Evolutionary conservation across 1,139 yeast genomes (phyloP).

Genomic region (Hanseniaspora sp.): DNA sequence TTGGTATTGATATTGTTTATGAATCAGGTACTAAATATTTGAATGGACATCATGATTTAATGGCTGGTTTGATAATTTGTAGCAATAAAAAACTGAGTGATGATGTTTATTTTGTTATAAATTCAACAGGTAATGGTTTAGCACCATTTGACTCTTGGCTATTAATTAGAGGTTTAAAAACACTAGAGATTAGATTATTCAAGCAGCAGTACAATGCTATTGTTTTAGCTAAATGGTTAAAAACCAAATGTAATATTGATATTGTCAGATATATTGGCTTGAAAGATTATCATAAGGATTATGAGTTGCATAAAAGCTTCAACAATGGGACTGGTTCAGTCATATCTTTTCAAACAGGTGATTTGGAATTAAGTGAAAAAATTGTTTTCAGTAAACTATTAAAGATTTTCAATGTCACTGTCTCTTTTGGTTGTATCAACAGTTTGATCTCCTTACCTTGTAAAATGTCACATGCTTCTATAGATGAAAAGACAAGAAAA

Average conservation of each 20-base stretch:
- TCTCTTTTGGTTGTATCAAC: slow-evolving; percentile 88
- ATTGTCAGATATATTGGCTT: slow-evolving; percentile 80
- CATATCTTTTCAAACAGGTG: slow-evolving; percentile 76
- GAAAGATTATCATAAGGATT: slow-evolving; percentile 59
- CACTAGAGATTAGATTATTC: slow-evolving; percentile 72
- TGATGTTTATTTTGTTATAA: slow-evolving; percentile 60
- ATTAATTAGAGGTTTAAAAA: slow-evolving; percentile 72
- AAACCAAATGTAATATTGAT: slow-evolving; percentile 44
- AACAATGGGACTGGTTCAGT: slow-evolving; percentile 87
- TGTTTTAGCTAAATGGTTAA: slow-evolving; percentile 62
- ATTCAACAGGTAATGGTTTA: slow-evolving; percentile 82
- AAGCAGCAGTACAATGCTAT: slow-evolving; percentile 76
- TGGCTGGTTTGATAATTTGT: slow-evolving; percentile 86
- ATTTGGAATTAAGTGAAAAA: slow-evolving; percentile 51
- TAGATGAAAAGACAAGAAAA: slow-evolving; percentile 73
- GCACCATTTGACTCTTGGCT: slow-evolving; percentile 90
- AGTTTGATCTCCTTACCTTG: slow-evolving; percentile 88
- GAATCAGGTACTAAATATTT: slow-evolving; percentile 87
- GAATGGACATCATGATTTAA: slow-evolving; percentile 89
- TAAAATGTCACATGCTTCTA: slow-evolving; percentile 93
- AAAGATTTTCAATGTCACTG: slow-evolving; percentile 76
- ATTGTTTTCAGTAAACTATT: slow-evolving; percentile 56
- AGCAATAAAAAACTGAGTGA: slow-evolving; percentile 54
- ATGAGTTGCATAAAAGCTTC: slow-evolving; percentile 64
- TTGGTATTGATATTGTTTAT: slow-evolving; percentile 82